These are phyloP conservation scores for Nakazawaea sp. DNA, from an alignment of 805 yeast genomes.

Conservation along the genomic window DNA sequence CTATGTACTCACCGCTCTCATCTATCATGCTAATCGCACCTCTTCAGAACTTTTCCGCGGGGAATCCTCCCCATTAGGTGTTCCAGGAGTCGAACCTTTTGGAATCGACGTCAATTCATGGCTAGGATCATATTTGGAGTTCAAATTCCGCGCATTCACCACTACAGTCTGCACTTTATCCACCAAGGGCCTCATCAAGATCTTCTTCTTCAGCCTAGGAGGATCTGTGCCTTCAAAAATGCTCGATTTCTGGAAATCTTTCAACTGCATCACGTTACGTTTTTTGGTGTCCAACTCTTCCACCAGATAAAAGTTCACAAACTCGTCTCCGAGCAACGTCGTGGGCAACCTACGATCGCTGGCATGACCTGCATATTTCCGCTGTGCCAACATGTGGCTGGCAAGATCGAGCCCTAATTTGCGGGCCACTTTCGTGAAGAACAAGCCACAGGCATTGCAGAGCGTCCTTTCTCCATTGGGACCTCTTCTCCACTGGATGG, in stretches of 20 bases:
- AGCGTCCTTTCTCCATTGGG: conserved; percentile 71
- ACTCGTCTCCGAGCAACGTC: conserved; percentile 1
- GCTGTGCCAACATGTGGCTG: conserved; percentile 29
- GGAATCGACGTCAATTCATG: conserved; percentile 6
- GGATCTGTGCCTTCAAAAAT: conserved; percentile 2
- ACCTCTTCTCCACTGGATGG: conserved; percentile 84
- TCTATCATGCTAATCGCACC: too few species aligned
- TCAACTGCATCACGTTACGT: not conserved
- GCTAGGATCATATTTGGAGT: conserved; percentile 11
- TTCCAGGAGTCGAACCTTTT: too few species aligned
- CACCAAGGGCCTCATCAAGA: conserved; percentile 3
- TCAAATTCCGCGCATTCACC: conserved; percentile 3
- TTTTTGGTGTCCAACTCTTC: not conserved
- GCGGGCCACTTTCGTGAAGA: conserved; percentile 60
- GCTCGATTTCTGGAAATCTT: not conserved
- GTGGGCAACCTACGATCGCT: conserved; percentile 6
- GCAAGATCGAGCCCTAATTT: conserved; percentile 49
- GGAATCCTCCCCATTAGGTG: too few species aligned
- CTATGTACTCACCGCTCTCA: too few species aligned
- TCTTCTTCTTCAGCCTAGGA: conserved; percentile 4
- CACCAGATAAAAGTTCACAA: conserved; percentile 1
- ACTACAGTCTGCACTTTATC: conserved; percentile 1
- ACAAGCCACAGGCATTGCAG: conserved; percentile 81
- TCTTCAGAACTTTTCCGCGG: too few species aligned
- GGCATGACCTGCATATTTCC: not conserved